Percentiles rank a stretch among this genome's conserved stretches.
phyloP scores from a whole-genome alignment of 106 monocot genomes.

The Triglochin maritima region DNA sequence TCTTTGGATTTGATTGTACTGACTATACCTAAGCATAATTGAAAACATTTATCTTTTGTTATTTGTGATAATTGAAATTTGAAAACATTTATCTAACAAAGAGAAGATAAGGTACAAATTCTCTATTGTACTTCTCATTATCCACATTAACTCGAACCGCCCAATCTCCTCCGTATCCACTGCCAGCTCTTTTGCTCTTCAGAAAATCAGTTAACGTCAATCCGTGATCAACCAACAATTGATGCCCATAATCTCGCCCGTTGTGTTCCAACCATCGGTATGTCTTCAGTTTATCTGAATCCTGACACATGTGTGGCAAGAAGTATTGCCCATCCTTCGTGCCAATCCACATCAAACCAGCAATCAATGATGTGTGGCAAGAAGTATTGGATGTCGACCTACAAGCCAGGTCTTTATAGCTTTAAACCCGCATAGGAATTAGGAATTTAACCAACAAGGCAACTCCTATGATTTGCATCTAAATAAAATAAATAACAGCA shows the following conservation, averaged over 20 bases:
- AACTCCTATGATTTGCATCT: too few species aligned
- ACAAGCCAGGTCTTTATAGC: too few species aligned
- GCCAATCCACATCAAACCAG: slow-evolving; percentile 96
- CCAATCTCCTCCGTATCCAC: slow-evolving; percentile 99
- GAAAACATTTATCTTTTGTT: too few species aligned
- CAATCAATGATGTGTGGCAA: slow-evolving; percentile 77
- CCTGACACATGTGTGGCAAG: slow-evolving; percentile 84
- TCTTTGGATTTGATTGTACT: too few species aligned
- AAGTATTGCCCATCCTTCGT: slow-evolving; percentile 77
- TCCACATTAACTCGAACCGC: slow-evolving; percentile 55
- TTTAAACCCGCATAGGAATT: too few species aligned
- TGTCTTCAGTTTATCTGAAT: slow-evolving; percentile 72
- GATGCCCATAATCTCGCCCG: slow-evolving; percentile 85
- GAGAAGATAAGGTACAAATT: too few species aligned
- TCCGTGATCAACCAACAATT: slow-evolving; percentile 58
- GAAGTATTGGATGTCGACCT: too few species aligned
- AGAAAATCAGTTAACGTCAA: slow-evolving; percentile 37
- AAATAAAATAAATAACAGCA: too few species aligned
- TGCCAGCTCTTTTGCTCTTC: slow-evolving; percentile 34
- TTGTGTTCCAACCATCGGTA: slow-evolving; percentile 97
- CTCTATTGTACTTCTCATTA: slow-evolving; percentile 26
- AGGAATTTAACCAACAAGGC: too few species aligned
- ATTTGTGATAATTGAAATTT: too few species aligned
- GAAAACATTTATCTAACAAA: too few species aligned
- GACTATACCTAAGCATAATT: too few species aligned